Conservation (phyloP, 106 monocot genomes). For the Acanthochlamys bracteata region DNA sequence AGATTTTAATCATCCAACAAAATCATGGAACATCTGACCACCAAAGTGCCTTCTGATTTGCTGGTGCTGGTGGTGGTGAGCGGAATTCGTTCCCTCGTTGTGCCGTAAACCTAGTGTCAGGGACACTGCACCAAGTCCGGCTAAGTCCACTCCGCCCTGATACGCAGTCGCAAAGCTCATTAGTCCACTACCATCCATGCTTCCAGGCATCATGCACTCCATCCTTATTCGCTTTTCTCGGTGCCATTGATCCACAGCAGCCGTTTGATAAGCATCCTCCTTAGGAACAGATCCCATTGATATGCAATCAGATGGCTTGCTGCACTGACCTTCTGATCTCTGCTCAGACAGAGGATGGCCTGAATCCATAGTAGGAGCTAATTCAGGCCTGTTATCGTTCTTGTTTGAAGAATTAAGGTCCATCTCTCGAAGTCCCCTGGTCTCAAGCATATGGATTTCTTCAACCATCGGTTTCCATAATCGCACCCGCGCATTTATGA, state of each 20-base stretch:
- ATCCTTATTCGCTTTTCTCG: conserved; percentile 33
- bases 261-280: conserved; percentile 3
- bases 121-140: conserved; percentile 36
- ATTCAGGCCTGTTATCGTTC: conserved; percentile 2
- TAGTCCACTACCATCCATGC: not conserved
- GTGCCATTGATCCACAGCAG: conserved; percentile 24
- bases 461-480: conserved; percentile 62
- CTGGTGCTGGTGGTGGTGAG: conserved; percentile 31
- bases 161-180: conserved; percentile 19
- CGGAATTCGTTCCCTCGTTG: conserved; percentile 13
- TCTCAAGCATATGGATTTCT: conserved; percentile 57
- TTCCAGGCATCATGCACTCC: conserved; percentile 11
- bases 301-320: conserved; percentile 12
- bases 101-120: conserved; percentile 41
- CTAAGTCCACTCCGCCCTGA: conserved; percentile 28
- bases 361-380: not conserved
- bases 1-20: conserved; percentile 20
- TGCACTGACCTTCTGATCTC: conserved; percentile 9
- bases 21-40: conserved; percentile 31
- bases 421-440: conserved; percentile 24
- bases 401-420: conserved; percentile 28
- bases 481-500: conserved; percentile 52
- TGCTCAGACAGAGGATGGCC: conserved; percentile 2
- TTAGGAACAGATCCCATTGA: conserved; percentile 2
- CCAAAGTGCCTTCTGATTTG: conserved; percentile 33